Percentiles rank a stretch among this genome's conserved stretches.
Conservation (phyloP, 2,329 filamentous ascomycete species). For the Talaromyces rugulosus region DNA sequence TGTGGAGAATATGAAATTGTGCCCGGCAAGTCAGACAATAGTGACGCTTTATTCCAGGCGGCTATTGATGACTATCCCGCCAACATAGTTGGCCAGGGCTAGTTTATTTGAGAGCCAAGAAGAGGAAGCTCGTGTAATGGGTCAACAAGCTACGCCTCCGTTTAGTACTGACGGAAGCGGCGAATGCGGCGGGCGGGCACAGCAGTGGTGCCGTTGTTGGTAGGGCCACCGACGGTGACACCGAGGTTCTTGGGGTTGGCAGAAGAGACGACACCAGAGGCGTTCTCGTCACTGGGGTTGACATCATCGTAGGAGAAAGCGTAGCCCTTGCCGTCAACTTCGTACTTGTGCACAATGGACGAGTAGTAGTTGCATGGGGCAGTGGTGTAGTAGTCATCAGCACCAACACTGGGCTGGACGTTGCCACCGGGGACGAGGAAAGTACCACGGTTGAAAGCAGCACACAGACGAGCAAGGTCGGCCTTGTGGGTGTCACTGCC, state of each 20-base stretch:
- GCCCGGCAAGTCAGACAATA: background rate
- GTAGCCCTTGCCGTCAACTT: conserved; percentile 59
- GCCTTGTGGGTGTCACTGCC: conserved; percentile 42
- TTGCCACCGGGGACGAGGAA: conserved; percentile 46
- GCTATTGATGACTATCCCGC: background rate
- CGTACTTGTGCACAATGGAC: conserved; percentile 54
- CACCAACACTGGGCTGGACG: conserved; percentile 39
- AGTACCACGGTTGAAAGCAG: conserved; percentile 47
- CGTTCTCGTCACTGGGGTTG: conserved; percentile 49
- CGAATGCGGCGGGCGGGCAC: background rate
- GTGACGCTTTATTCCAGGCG: background rate
- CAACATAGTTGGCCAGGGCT: background rate
- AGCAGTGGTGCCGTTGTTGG: background rate
- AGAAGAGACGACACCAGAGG: conserved; percentile 52
- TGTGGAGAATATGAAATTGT: background rate
- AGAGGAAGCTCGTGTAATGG: background rate
- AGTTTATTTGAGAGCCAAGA: background rate
- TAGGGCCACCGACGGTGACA: conserved; percentile 44
- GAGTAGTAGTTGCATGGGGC: conserved; percentile 44
- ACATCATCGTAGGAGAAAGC: conserved; percentile 68
- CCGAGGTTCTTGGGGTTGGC: conserved; percentile 45
- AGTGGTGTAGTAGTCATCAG: conserved; percentile 41
- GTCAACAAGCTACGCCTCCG: background rate
- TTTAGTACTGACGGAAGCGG: background rate
- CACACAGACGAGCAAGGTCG: conserved; percentile 48